Base-by-base conservation (phyloP, 306 rosid species). In the Canavalia ensiformis region DNA sequence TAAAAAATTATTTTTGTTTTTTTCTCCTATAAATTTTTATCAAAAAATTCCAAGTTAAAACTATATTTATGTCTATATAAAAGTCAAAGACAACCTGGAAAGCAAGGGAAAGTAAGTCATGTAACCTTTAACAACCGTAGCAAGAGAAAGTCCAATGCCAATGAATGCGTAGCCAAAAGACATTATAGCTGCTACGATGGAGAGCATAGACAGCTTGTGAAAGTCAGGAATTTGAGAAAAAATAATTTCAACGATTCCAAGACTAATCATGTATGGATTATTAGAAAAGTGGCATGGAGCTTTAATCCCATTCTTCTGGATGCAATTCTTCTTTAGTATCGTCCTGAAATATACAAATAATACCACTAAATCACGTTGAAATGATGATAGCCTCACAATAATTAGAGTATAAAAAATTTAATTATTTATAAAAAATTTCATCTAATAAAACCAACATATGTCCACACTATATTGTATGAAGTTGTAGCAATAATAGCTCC, bases 211-310 rank as follows among this genome's bases (percentile, higher is more conserved):
- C 55, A 87, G 51, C 29, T 89, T 80, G 83, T 82, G 85, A 74
- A 91, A 91, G 55, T 51, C 84, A 5, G 89, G 89, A 42, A 91
- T 86, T 78, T 89, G 95, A 47, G 95, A 91, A 28, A 89, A 29
- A 2, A 87, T 13, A 6, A 89, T 78, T 71, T 91, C 84, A 47
- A 82, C 31, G 0, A 87, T 58, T 63, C 90, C 95, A 9, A 91
- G 13, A 4, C 69, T 81, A 51, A 91, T 71, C 87, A 89, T 89
- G 78, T 77, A 89, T 18, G 92, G 91, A 60, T 87, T 87, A 34
- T 62, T 77, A 1, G 88, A 89, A 57, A 84, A 86, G 31, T 8
- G 80, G 83, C 92, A 91, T 1, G 85, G 4, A 2, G 81, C 84
- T 52, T 37, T 81, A 64, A 7, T 6, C 10, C 81, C 85, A 56